Conservation (phyloP, 345 rosid species). For the Pistacia atlantica region DNA sequence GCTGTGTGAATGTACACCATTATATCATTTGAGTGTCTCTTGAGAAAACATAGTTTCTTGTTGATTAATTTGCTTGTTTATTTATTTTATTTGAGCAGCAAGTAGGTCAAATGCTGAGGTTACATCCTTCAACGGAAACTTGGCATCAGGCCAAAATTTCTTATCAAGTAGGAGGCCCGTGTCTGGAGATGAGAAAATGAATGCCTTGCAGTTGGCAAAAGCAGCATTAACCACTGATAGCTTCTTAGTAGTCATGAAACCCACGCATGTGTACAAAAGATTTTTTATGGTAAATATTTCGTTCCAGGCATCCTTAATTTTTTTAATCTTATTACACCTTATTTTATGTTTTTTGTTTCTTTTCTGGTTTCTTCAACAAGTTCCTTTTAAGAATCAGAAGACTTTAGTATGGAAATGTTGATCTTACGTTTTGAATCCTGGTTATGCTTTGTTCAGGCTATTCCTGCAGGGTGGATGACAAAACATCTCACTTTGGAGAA, state of each 20-base stretch:
- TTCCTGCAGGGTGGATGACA: slow-evolving; percentile 42
- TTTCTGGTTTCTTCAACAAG: neutral
- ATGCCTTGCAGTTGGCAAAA: slow-evolving; percentile 30
- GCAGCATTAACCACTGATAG: slow-evolving; percentile 31
- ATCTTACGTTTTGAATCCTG: neutral
- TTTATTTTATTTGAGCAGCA: slow-evolving; percentile 10
- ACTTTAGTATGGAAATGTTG: neutral
- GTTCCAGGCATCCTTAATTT: neutral
- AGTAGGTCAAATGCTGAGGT: slow-evolving; percentile 13
- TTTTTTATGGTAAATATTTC: slow-evolving; percentile 42
- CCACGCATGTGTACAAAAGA: slow-evolving; percentile 32
- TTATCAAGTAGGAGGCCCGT: slow-evolving; percentile 38
- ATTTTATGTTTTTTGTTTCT: neutral
- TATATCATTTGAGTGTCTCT: neutral
- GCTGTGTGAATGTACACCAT: neutral
- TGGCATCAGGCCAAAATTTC: slow-evolving; percentile 11
- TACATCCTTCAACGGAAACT: neutral
- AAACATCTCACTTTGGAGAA: slow-evolving; percentile 29
- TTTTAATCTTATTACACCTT: neutral
- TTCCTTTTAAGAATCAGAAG: neutral
- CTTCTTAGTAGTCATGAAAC: slow-evolving; percentile 40
- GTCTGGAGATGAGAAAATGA: slow-evolving; percentile 34
- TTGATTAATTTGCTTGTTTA: neutral
- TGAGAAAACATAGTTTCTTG: neutral
- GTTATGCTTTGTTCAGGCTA: slow-evolving; percentile 27